Conservation (phyloP, 805 yeast species). For the Starmerella khaoyaiensis region DNA sequence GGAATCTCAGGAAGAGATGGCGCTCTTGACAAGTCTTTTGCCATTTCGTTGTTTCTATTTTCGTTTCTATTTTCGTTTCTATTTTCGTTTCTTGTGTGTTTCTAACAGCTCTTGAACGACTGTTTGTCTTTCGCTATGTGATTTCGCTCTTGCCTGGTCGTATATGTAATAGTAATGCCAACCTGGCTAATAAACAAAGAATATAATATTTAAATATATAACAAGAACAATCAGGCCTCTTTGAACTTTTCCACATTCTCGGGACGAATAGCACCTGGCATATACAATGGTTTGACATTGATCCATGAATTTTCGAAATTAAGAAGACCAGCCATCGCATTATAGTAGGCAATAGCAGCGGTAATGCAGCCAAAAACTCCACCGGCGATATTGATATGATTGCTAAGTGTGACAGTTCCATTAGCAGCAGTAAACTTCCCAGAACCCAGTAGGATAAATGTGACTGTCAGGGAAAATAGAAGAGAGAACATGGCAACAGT, state of each 20-base stretch:
- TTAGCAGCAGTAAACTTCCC: constrained; percentile 35
- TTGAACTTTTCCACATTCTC: constrained; percentile 4
- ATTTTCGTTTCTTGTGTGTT: too few species aligned
- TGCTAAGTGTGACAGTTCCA: constrained; percentile 23
- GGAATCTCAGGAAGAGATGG: constrained; percentile 17
- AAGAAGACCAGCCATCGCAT: constrained; percentile 51
- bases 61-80: too few species aligned
- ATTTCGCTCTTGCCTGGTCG: too few species aligned
- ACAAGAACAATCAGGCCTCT: too few species aligned
- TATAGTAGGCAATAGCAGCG: constrained; percentile 47
- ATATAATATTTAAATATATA: too few species aligned
- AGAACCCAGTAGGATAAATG: constrained; percentile 43
- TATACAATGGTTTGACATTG: constrained; percentile 36
- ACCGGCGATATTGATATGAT: constrained; percentile 40
- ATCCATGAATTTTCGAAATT: constrained; percentile 47
- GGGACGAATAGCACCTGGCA: constrained; percentile 32
- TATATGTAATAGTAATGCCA: too few species aligned
- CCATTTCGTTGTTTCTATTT: not conserved
- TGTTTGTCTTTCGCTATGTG: too few species aligned
- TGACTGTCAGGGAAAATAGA: constrained; percentile 40
- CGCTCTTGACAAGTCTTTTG: not conserved
- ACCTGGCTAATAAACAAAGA: too few species aligned
- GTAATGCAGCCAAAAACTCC: constrained; percentile 49
- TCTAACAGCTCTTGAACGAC: too few species aligned
- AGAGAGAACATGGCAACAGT: constrained; percentile 50